A percentile compares a stretch with the other conserved stretches of the same genome.
These are phyloP conservation scores for Lentinus polychrous DNA, from an alignment of 1,284 basidiomycete genomes.

Conservation along the genomic window DNA sequence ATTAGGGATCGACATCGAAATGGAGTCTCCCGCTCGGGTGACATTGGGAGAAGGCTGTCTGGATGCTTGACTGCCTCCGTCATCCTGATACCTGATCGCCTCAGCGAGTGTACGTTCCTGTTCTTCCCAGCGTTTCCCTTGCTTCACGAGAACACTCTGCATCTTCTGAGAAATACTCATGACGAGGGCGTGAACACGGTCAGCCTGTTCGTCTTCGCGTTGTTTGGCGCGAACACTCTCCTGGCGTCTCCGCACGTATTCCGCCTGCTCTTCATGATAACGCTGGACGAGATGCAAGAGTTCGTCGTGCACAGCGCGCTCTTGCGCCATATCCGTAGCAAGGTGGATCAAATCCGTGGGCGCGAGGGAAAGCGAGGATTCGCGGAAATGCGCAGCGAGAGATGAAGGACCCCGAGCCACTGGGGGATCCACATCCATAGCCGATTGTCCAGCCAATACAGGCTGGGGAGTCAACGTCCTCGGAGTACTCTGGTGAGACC, in stretches of 20 bases:
- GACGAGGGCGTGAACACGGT: slow-evolving; percentile 8
- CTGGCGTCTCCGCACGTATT: slow-evolving; percentile 14
- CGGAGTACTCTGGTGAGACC: neutral
- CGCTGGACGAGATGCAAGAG: slow-evolving; percentile 7
- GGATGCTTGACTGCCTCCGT: too few relatives aligned
- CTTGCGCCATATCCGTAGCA: neutral
- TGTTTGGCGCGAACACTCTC: slow-evolving; percentile 15
- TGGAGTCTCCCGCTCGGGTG: too few relatives aligned
- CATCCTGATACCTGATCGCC: too few relatives aligned
- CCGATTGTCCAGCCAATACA: neutral
- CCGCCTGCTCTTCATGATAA: slow-evolving; percentile 14
- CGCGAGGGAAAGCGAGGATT: neutral
- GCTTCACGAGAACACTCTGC: slow-evolving; percentile 8
- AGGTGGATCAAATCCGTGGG: neutral
- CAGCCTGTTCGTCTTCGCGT: slow-evolving; percentile 17
- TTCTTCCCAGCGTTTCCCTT: slow-evolving; percentile 12
- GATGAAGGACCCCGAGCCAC: neutral
- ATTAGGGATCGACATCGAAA: too few relatives aligned
- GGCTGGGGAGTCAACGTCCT: neutral
- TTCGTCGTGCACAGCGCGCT: slow-evolving; percentile 3
- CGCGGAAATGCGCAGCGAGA: neutral
- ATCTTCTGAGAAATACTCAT: slow-evolving; percentile 13
- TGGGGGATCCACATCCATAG: neutral
- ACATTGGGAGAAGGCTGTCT: too few relatives aligned
- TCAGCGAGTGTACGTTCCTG: slow-evolving; percentile 6